Base-by-base conservation (phyloP, 805 yeast species). In the Kuraishia floccosa region DNA sequence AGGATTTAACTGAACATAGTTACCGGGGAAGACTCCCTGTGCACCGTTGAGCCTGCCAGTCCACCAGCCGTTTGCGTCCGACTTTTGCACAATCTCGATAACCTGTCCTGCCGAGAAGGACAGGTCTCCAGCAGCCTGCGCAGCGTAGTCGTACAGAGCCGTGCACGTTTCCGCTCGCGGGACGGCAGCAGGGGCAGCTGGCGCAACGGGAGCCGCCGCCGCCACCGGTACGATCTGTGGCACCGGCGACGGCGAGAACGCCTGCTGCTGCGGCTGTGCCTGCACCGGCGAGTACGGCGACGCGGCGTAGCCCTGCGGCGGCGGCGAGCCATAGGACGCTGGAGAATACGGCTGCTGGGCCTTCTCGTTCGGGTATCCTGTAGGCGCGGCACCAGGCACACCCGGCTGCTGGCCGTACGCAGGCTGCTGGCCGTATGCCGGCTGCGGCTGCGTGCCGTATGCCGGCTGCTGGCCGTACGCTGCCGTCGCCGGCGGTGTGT, bases 21-120 rank as follows among this genome's bases (percentile, higher is more conserved):
- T 91, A 7, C 96, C 98, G 5, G 98, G 98, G 63, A 93, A 91
- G 8, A 77, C 80, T 35, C 98, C 98, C 36, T 79, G 76, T 36
- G 65, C 78, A 6, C 96, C 96, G 44, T 85, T 83, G 39, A 69
- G 60, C 24, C 66, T 58, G 10, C 98, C 98, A 0, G 96, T 85
- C 98, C 98, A 91, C 98, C 98, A 91, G 5, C 94, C 98, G 46
- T 84, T 85, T 32, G 76, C 68, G 50, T 86, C 95, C 0, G 72
- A 64, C 47, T 84, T 76, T 49, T 85, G 82, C 3, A 86, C 72
- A 36, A 91, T 65, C 43, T 83, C 82, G 41, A 91, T 87, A 19
- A 75, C 68, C 14, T 87, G 80, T 15, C 97, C 98, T 0, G 94
- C 94, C 21, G 76, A 67, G 60, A 91, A 84, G 13, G 81, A 57